These are phyloP conservation scores for Chaetomiaceae sp. DNA, from an alignment of 2,329 filamentous ascomycete genomes.

Conservation along the genomic window DNA sequence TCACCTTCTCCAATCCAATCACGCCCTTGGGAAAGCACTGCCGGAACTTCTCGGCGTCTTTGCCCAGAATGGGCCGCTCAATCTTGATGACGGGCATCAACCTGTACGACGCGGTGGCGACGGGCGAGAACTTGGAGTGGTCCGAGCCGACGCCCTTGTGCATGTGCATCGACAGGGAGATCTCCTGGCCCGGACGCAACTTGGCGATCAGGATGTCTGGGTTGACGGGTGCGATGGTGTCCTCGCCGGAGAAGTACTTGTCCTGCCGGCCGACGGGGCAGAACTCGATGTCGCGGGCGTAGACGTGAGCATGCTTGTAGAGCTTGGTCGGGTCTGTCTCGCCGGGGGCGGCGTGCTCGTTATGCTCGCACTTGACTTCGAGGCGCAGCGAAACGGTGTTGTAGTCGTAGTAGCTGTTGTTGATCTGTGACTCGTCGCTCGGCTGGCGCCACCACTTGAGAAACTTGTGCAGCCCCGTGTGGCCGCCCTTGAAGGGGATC, in stretches of 20 bases:
- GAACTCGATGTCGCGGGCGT: slow-evolving; percentile 74
- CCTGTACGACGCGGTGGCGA: slow-evolving; percentile 90
- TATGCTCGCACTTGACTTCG: slow-evolving; percentile 74
- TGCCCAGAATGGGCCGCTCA: slow-evolving; percentile 73
- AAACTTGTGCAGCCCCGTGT: slow-evolving; percentile 69
- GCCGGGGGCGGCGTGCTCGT: slow-evolving; percentile 63
- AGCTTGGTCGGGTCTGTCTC: slow-evolving; percentile 79
- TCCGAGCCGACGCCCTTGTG: slow-evolving; percentile 91
- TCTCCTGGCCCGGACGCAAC: slow-evolving; percentile 82
- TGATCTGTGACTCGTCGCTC: slow-evolving; percentile 55
- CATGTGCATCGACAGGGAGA: slow-evolving; percentile 85
- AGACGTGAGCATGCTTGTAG: slow-evolving; percentile 81
- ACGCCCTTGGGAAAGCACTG: slow-evolving; percentile 87
- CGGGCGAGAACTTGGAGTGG: slow-evolving; percentile 95
- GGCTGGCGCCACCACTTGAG: slow-evolving; percentile 79
- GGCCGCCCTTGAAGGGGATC: slow-evolving; percentile 78
- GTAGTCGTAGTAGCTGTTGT: slow-evolving; percentile 64
- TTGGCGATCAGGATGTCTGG: slow-evolving; percentile 94
- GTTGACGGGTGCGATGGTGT: slow-evolving; percentile 71
- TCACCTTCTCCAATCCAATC: slow-evolving; percentile 72
- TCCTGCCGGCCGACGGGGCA: slow-evolving; percentile 68
- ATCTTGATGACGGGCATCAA: slow-evolving; percentile 87
- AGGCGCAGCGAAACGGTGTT: slow-evolving; percentile 83
- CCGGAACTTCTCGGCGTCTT: slow-evolving; percentile 83
- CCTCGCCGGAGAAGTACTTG: slow-evolving; percentile 62